A percentile compares a stretch with the other conserved stretches of the same genome.
Evolutionary conservation across 78 protist species (phyloP).

Genomic region (Corallochytrium limacisporum): DNA sequence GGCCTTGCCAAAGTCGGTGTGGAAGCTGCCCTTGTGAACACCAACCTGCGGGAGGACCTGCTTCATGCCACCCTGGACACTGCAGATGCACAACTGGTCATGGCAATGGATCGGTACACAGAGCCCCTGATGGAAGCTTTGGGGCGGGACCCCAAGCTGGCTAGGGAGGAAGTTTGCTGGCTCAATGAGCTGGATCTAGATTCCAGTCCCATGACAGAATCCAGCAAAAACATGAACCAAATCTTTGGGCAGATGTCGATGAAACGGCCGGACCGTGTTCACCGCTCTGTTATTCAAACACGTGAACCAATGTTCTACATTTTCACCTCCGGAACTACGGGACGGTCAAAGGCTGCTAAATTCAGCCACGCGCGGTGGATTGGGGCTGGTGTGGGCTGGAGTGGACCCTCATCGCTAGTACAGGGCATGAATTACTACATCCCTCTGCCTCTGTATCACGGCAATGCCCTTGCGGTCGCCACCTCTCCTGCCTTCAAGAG

Average conservation of each 20-base stretch:
- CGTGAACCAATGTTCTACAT: conserved; percentile 2
- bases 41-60: not conserved
- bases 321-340: conserved; percentile 47
- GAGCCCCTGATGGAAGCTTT: not conserved
- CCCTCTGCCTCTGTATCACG: conserved; percentile 23
- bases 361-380: conserved; percentile 10
- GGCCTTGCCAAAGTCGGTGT: conserved; percentile 23
- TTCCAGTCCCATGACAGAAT: too few relatives aligned
- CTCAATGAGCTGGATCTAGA: too few relatives aligned
- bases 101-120: not conserved
- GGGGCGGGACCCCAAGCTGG: too few relatives aligned
- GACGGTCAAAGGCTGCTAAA: conserved; percentile 31
- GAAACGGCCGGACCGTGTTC: not conserved
- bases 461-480: not conserved
- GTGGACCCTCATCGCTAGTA: not conserved
- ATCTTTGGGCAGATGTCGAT: too few relatives aligned
- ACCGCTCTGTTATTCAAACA: not conserved
- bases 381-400: not conserved
- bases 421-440: not conserved
- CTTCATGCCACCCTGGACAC: not conserved
- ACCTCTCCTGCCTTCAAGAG: not conserved
- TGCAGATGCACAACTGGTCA: not conserved
- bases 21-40: conserved; percentile 12
- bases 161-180: too few relatives aligned
- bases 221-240: too few relatives aligned